phyloP scores from a whole-genome alignment of 805 yeast species.

The Candida nanaspora region DNA sequence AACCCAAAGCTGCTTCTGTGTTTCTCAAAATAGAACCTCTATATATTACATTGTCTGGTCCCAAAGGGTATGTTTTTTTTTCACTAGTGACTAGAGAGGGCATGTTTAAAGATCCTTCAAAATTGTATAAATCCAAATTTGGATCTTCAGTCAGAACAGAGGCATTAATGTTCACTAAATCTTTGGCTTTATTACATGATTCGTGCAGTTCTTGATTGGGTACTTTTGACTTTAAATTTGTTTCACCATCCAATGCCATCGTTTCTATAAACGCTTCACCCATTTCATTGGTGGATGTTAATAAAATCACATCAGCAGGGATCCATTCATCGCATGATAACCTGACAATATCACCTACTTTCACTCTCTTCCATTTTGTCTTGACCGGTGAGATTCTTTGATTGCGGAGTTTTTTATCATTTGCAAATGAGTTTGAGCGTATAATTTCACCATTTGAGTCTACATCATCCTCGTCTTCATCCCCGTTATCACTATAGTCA shows the following conservation, averaged over 20 bases:
- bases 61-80: slow-evolving; percentile 46
- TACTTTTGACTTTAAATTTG: slow-evolving; percentile 70
- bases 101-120: slow-evolving; percentile 65
- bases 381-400: slow-evolving; percentile 14
- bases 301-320: slow-evolving; percentile 81
- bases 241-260: slow-evolving; percentile 97
- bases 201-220: slow-evolving; percentile 62
- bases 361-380: slow-evolving; percentile 63
- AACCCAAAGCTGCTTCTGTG: slow-evolving; percentile 65
- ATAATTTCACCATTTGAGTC: slow-evolving; percentile 3
- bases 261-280: slow-evolving; percentile 77
- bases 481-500: slow-evolving; percentile 3
- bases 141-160: slow-evolving; percentile 80
- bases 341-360: slow-evolving; percentile 81
- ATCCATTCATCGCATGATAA: slow-evolving; percentile 81
- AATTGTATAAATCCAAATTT: slow-evolving; percentile 82
- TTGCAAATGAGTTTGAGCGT: slow-evolving; percentile 17
- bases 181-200: slow-evolving; percentile 39
- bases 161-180: slow-evolving; percentile 42
- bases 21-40: slow-evolving; percentile 88
- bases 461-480: slow-evolving; percentile 9
- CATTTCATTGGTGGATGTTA: slow-evolving; percentile 63
- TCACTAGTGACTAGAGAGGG: slow-evolving; percentile 17
- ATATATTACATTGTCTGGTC: slow-evolving; percentile 77
- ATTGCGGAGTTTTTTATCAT: slow-evolving; percentile 8